Conservation (phyloP, 495 filamentous ascomycete species). For the Trichoderma erinaceum region DNA sequence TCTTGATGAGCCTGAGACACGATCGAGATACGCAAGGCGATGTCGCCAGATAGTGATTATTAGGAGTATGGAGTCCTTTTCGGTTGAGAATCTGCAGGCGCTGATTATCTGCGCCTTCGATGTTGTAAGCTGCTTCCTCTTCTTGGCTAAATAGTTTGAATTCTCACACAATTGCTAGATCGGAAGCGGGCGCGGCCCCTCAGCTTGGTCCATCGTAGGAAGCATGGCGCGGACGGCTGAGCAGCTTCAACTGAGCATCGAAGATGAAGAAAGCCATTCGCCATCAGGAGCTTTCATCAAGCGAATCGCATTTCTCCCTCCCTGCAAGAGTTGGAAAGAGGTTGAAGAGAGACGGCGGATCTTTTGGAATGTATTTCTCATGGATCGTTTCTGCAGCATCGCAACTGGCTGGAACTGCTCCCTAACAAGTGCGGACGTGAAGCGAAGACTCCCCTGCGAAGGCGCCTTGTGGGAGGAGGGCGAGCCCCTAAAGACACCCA, state of each 20-base stretch:
- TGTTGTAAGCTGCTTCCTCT: conserved; percentile 23
- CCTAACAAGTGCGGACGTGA: conserved; percentile 34
- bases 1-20: conserved; percentile 19
- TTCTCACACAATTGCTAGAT: conserved; percentile 21
- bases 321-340: conserved; percentile 30
- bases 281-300: conserved; percentile 20
- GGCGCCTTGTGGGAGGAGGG: conserved; percentile 29
- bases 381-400: conserved; percentile 33
- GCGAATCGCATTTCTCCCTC: conserved; percentile 22
- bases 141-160: neutral
- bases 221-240: conserved; percentile 36
- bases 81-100: conserved; percentile 35
- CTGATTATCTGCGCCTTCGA: conserved; percentile 30
- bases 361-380: conserved; percentile 38
- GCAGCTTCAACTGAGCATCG: conserved; percentile 33
- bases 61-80: conserved; percentile 30
- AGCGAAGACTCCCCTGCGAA: conserved; percentile 36
- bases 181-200: conserved; percentile 24
- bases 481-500: conserved; percentile 25
- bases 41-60: conserved; percentile 27
- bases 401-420: conserved; percentile 35
- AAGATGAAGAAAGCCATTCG: conserved; percentile 23
- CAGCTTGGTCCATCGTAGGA: conserved; percentile 33
- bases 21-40: conserved; percentile 18
- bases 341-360: conserved; percentile 33